phyloP scores from a whole-genome alignment of 108 stramenopile genomes.

The Cyclostephanos invisitatus region DNA sequence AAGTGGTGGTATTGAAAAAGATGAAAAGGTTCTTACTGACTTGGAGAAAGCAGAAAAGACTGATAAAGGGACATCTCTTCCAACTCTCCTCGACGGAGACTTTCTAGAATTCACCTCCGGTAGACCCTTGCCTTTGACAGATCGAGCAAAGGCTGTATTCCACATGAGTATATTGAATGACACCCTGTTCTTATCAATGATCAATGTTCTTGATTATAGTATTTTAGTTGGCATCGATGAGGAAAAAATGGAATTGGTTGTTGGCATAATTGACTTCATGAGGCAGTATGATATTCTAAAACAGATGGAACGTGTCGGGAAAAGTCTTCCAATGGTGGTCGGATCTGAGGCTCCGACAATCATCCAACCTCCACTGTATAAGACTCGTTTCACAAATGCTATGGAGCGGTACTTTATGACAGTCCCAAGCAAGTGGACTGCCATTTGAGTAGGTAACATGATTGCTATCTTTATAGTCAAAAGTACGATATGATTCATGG shows the following conservation, averaged over 20 bases:
- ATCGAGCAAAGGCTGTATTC: conserved; percentile 91
- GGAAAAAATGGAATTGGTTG: conserved; percentile 90
- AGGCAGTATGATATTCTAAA: conserved; percentile 98
- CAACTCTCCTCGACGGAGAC: conserved; percentile 93
- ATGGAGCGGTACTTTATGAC: conserved; percentile 99
- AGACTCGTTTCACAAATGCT: conserved; percentile 91
- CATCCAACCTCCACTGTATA: conserved; percentile 95
- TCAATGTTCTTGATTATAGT: conserved; percentile 97
- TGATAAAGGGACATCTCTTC: conserved; percentile 29
- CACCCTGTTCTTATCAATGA: conserved; percentile 92
- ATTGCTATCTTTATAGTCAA: background rate
- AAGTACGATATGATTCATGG: background rate
- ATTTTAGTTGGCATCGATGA: conserved; percentile 96
- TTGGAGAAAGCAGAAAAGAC: conserved; percentile 31
- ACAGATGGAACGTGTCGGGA: conserved; percentile 96
- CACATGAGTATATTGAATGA: conserved; percentile 95
- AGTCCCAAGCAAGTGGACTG: conserved; percentile 96
- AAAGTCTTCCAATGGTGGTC: conserved; percentile 95
- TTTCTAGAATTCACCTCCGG: conserved; percentile 93
- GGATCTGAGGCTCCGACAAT: conserved; percentile 97
- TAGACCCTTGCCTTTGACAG: conserved; percentile 91
- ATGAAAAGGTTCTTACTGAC: conserved; percentile 18
- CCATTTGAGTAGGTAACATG: conserved; percentile 41
- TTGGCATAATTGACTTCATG: conserved; percentile 99
- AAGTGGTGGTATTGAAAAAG: conserved; percentile 26